Evolutionary conservation across 768 basidiomycete species (phyloP).

Genomic region (Russula lepida): DNA sequence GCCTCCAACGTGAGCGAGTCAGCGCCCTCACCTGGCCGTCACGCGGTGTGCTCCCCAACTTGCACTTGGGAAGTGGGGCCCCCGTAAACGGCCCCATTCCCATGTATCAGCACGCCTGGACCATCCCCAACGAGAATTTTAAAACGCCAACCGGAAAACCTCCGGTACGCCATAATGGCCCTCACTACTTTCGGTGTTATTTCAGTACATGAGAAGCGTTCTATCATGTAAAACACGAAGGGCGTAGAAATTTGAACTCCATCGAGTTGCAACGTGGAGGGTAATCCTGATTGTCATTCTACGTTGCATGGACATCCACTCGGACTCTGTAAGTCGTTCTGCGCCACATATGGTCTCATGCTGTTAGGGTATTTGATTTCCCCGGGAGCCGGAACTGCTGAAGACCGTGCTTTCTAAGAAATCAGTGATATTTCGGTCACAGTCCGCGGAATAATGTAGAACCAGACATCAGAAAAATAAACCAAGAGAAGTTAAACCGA

Average conservation of each 20-base stretch:
- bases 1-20: background rate
- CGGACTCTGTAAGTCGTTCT: background rate
- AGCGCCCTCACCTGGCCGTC: background rate
- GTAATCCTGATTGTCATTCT: background rate
- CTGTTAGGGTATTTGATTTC: background rate
- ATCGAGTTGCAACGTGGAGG: background rate
- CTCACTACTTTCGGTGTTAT: background rate
- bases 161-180: background rate
- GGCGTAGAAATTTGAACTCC: background rate
- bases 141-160: background rate
- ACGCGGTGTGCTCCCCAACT: background rate
- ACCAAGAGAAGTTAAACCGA: background rate
- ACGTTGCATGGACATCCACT: background rate
- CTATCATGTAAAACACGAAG: background rate
- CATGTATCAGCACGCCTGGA: background rate
- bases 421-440: background rate
- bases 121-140: background rate
- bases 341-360: background rate
- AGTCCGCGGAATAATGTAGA: background rate
- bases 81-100: background rate
- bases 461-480: background rate
- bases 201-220: background rate
- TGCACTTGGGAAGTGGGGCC: background rate
- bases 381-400: background rate
- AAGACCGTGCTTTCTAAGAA: background rate